Evolutionary conservation across 2,329 filamentous ascomycete genomes (phyloP).

Genomic region (Atkinsonella texensis): DNA sequence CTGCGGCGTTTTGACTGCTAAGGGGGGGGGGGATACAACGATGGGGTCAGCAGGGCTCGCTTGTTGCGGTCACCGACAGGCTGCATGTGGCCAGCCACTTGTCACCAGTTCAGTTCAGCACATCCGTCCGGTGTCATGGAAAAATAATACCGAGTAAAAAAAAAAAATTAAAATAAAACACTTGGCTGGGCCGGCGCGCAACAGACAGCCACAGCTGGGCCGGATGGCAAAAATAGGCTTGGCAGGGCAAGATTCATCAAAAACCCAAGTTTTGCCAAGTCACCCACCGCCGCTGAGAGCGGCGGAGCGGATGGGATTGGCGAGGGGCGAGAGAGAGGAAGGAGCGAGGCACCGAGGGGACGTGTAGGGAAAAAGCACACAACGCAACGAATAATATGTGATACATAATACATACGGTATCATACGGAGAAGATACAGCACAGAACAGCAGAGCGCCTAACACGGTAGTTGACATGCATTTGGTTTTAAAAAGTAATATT

Average conservation of each 20-base stretch:
- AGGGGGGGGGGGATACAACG: background rate
- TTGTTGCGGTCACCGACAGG: constrained; percentile 4
- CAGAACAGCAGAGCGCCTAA: too few species aligned
- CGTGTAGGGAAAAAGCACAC: background rate
- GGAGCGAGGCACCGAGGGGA: background rate
- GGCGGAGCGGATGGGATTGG: background rate
- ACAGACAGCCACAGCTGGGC: background rate
- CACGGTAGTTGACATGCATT: too few species aligned
- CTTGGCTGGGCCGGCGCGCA: background rate
- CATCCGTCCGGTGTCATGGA: too few species aligned
- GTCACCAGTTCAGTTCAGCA: background rate
- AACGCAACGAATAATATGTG: background rate
- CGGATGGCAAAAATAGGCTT: background rate
- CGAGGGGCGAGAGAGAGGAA: background rate
- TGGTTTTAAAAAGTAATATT: too few species aligned
- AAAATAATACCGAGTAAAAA: background rate
- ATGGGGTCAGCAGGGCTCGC: background rate
- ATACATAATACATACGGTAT: too few species aligned
- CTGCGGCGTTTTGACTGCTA: too few species aligned
- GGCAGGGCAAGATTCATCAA: too few species aligned
- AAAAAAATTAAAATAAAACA: too few species aligned
- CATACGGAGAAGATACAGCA: too few species aligned
- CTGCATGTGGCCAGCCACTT: constrained; percentile 4
- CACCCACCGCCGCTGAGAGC: background rate
- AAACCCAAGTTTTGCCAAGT: background rate